phyloP scores from a whole-genome alignment of 352 stramenopile species.

The Thalassiosira ordinaria region DNA sequence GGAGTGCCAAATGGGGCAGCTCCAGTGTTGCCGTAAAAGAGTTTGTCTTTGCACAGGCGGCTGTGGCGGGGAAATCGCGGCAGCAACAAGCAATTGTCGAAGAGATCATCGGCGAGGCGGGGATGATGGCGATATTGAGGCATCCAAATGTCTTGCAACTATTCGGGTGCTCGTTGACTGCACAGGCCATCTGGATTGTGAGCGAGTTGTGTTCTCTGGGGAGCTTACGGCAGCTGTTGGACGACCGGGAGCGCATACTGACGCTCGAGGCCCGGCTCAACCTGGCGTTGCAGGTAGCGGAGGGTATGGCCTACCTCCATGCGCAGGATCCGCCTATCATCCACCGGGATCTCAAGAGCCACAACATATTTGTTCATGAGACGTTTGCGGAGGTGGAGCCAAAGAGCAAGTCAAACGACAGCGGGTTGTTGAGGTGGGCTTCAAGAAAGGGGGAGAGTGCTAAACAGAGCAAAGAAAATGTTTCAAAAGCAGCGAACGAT shows the following conservation, averaged over 20 bases:
- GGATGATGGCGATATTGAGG: constrained; percentile 89
- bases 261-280: constrained; percentile 66
- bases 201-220: constrained; percentile 87
- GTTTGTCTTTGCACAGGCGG: constrained; percentile 90
- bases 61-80: constrained; percentile 87
- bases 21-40: constrained; percentile 89
- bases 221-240: constrained; percentile 85
- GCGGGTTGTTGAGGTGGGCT: constrained; percentile 42
- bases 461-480: constrained; percentile 12
- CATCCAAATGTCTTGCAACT: constrained; percentile 89
- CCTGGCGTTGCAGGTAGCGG: constrained; percentile 86
- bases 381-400: constrained; percentile 75
- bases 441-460: constrained; percentile 40
- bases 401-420: constrained; percentile 59
- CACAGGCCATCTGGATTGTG: constrained; percentile 90
- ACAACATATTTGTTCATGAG: constrained; percentile 90
- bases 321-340: constrained; percentile 88
- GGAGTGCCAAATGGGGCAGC: constrained; percentile 87
- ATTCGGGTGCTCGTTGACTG: constrained; percentile 88
- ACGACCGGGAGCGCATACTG: constrained; percentile 79
- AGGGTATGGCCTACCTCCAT: constrained; percentile 89
- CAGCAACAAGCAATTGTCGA: constrained; percentile 89
- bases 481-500: constrained; percentile 1
- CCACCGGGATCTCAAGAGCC: constrained; percentile 88
- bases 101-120: constrained; percentile 89